Percentiles rank a stretch among this genome's conserved stretches.
phyloP scores from a whole-genome alignment of 2,329 filamentous ascomycete genomes.

The Neurospora sp. region DNA sequence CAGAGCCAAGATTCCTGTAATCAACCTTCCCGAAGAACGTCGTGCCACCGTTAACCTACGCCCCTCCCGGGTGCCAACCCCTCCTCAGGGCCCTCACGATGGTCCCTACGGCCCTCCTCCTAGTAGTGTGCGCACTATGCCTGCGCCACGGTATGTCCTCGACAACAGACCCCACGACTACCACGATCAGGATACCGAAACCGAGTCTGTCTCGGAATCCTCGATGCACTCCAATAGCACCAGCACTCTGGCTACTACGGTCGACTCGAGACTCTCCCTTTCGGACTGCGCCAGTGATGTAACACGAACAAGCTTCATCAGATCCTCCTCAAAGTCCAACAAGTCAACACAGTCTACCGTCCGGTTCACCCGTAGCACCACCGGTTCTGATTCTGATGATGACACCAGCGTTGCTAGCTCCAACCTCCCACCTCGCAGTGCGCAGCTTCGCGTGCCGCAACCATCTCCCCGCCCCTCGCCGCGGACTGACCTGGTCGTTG shows the following conservation, averaged over 20 bases:
- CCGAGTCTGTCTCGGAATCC: conserved; percentile 26
- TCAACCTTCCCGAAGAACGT: conserved; percentile 13
- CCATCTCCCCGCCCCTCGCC: neutral
- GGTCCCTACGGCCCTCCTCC: neutral
- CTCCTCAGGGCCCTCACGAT: conserved; percentile 4
- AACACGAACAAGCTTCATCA: conserved; percentile 13
- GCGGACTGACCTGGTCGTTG: neutral
- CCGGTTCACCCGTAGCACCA: conserved; percentile 19
- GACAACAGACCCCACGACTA: conserved; percentile 12
- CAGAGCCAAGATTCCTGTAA: conserved; percentile 16
- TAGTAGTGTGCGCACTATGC: conserved; percentile 9
- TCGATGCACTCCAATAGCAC: conserved; percentile 29
- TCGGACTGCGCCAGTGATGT: conserved; percentile 15
- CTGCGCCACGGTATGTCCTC: conserved; percentile 11
- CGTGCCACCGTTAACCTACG: conserved; percentile 15
- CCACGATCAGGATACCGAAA: conserved; percentile 20
- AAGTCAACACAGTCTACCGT: conserved; percentile 15
- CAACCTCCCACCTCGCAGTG: neutral
- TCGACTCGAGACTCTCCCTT: conserved; percentile 21
- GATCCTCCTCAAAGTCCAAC: conserved; percentile 2
- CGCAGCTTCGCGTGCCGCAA: neutral
- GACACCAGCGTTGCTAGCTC: conserved; percentile 8
- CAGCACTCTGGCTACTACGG: conserved; percentile 24
- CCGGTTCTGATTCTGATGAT: conserved; percentile 10
- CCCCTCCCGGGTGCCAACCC: conserved; percentile 14